Conservation (phyloP, 768 basidiomycete genomes). For the Podaxis sp. region DNA sequence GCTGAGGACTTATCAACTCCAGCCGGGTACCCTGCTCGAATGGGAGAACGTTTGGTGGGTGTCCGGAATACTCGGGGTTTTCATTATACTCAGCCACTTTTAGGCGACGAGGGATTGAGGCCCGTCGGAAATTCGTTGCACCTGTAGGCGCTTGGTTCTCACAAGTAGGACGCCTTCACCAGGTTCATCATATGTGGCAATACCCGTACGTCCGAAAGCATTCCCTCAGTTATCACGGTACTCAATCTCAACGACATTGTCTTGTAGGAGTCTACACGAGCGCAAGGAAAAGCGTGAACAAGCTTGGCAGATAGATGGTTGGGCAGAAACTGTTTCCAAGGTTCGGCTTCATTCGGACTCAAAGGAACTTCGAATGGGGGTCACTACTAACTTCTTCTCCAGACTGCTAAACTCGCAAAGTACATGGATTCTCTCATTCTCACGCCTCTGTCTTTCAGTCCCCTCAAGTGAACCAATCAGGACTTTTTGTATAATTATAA, state of each 20-base stretch:
- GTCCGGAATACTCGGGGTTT: conserved; percentile 4
- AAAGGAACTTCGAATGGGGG: background rate
- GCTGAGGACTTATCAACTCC: conserved; percentile 82
- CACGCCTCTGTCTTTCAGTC: conserved; percentile 76
- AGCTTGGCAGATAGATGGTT: conserved; percentile 94
- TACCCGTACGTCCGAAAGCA: conserved; percentile 63
- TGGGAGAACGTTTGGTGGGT: conserved; percentile 92
- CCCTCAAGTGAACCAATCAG: conserved; percentile 58
- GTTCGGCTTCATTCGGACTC: conserved; percentile 35
- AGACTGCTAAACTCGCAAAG: conserved; percentile 89
- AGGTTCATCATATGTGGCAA: conserved; percentile 98
- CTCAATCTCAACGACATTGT: conserved; percentile 11
- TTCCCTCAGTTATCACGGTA: background rate
- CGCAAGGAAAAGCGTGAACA: conserved; percentile 84
- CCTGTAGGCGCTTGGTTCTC: conserved; percentile 94
- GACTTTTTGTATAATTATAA: background rate
- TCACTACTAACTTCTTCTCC: conserved; percentile 15
- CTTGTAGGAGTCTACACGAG: conserved; percentile 62
- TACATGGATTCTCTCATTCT: conserved; percentile 88
- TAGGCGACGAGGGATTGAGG: conserved; percentile 94
- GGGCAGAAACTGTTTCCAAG: conserved; percentile 94
- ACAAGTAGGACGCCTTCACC: conserved; percentile 78
- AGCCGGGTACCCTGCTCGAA: conserved; percentile 87
- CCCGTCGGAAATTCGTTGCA: conserved; percentile 80
- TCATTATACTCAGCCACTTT: conserved; percentile 4